phyloP scores from a whole-genome alignment of 2,329 filamentous ascomycete genomes.

The Teratosphaeria viscida region DNA sequence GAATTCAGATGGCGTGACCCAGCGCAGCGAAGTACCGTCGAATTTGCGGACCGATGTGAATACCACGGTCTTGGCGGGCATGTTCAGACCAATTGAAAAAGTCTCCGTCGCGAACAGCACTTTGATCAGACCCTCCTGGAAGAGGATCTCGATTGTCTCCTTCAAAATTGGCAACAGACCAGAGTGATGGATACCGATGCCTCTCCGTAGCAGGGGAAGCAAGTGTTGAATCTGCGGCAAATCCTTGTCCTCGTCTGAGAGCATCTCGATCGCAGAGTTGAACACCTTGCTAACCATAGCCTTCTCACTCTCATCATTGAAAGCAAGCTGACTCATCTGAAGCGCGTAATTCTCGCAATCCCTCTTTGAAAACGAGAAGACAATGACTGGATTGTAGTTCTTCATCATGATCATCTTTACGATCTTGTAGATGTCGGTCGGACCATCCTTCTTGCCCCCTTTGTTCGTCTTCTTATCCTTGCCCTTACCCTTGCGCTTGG shows the following conservation, averaged over 20 bases:
- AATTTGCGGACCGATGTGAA: conserved; percentile 96
- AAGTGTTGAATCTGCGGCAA: conserved; percentile 87
- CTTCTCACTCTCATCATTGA: conserved; percentile 95
- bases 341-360: conserved; percentile 89
- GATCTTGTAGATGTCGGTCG: conserved; percentile 90
- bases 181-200: conserved; percentile 95
- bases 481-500: conserved; percentile 73
- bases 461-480: conserved; percentile 90
- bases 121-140: conserved; percentile 96
- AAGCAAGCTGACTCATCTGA: conserved; percentile 73
- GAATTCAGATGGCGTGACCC: conserved; percentile 89
- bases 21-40: conserved; percentile 69
- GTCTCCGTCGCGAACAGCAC: conserved; percentile 96
- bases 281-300: conserved; percentile 92
- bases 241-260: conserved; percentile 82
- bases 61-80: conserved; percentile 99
- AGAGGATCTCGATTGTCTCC: conserved; percentile 96
- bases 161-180: conserved; percentile 91
- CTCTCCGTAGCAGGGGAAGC: conserved; percentile 74
- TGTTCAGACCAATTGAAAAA: conserved; percentile 96
- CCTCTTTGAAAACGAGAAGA: conserved; percentile 98
- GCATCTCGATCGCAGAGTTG: conserved; percentile 78
- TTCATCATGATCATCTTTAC: conserved; percentile 98
- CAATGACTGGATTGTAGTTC: conserved; percentile 94
- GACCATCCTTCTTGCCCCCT: conserved; percentile 59